Conservation (phyloP, 768 basidiomycete genomes). For the Hygrocybe punicea region DNA sequence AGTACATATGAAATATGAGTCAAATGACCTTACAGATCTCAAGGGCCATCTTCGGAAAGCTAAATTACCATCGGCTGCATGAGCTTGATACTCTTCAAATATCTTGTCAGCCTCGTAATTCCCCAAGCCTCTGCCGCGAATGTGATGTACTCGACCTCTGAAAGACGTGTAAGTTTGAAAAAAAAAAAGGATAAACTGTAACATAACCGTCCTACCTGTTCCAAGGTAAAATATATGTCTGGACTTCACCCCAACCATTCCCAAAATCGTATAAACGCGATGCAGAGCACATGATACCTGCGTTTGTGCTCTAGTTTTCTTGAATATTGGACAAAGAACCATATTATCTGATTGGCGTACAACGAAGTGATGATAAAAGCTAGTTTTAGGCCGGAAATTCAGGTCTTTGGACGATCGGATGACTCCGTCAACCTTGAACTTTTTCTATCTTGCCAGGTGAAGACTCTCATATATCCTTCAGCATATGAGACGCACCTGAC, state of each 20-base stretch:
- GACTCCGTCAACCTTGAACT: background rate
- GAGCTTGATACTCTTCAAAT: slow-evolving; percentile 63
- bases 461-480: background rate
- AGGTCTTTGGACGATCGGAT: slow-evolving; percentile 29
- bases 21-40: slow-evolving; percentile 47
- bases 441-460: slow-evolving; percentile 16
- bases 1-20: background rate
- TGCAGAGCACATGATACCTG: background rate
- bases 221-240: slow-evolving; percentile 51
- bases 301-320: background rate
- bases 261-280: background rate
- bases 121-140: slow-evolving; percentile 38
- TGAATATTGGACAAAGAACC: background rate
- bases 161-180: background rate
- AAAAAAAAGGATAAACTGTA: background rate
- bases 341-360: background rate
- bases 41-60: slow-evolving; percentile 72
- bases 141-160: slow-evolving; percentile 64
- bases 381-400: slow-evolving; percentile 14
- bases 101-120: slow-evolving; percentile 53
- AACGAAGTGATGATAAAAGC: slow-evolving; percentile 18
- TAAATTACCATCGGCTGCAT: slow-evolving; percentile 54
- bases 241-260: slow-evolving; percentile 16
- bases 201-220: slow-evolving; percentile 46
- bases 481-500: slow-evolving; percentile 42